Percentiles rank a stretch among this genome's conserved stretches.
Conservation (phyloP, 2,329 filamentous ascomycete genomes). For the Claviceps citrina region DNA sequence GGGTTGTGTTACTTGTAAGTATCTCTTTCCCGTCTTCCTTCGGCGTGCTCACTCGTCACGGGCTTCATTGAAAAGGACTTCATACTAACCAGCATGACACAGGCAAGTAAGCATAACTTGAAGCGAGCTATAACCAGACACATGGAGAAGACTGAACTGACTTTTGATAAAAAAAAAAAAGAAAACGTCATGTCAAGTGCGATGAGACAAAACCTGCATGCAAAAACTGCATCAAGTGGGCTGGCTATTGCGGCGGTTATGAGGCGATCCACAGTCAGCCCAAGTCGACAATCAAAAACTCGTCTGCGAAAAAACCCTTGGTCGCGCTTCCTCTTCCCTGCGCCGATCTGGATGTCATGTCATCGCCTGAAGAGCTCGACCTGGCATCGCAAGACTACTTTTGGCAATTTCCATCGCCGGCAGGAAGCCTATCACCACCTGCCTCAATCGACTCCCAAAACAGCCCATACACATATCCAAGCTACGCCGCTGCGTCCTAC, state of each 20-base stretch:
- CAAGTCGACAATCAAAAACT: background rate
- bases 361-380: conserved; percentile 5
- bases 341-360: conserved; percentile 3
- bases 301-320: background rate
- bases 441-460: conserved; percentile 4
- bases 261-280: conserved; percentile 2
- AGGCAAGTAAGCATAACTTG: conserved; percentile 5
- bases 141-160: background rate
- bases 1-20: conserved; percentile 19
- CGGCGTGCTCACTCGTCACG: background rate
- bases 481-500: background rate
- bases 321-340: conserved; percentile 3
- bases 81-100: background rate
- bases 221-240: conserved; percentile 21
- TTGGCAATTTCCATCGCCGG: conserved; percentile 2
- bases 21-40: background rate
- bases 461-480: background rate
- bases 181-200: conserved; percentile 21
- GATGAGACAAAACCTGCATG: conserved; percentile 21
- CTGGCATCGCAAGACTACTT: background rate
- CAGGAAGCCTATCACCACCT: conserved; percentile 3
- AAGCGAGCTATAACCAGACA: background rate
- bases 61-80: background rate
- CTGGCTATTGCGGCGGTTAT: conserved; percentile 20
- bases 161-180: conserved; percentile 4